Conservation (phyloP, 208 protist species). For the Leishmania guyanensis region DNA sequence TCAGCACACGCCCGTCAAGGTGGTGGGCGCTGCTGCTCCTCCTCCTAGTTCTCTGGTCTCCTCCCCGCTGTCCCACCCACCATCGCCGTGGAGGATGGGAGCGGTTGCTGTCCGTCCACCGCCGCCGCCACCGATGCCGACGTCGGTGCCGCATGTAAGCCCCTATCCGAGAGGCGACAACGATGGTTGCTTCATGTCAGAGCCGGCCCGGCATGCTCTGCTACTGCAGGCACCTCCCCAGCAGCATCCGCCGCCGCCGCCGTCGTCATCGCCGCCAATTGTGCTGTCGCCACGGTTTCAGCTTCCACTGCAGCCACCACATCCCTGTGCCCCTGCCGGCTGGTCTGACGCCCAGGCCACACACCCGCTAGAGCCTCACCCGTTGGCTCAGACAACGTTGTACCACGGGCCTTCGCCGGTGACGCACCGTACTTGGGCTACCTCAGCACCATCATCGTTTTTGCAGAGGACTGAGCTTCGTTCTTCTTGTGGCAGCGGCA, state of each 20-base stretch:
- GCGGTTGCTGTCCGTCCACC: background rate
- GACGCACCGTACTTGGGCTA: background rate
- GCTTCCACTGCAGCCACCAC: background rate
- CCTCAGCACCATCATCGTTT: background rate
- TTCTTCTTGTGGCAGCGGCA: background rate
- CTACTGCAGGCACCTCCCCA: background rate
- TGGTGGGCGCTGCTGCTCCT: background rate
- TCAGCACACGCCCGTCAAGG: conserved; percentile 6
- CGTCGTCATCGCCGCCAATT: background rate
- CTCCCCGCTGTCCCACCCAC: background rate
- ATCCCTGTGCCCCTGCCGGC: background rate
- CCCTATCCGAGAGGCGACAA: background rate
- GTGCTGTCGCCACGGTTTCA: background rate
- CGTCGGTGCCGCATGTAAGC: background rate
- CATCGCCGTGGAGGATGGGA: background rate
- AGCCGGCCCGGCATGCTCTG: background rate
- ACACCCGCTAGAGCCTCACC: background rate
- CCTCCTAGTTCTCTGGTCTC: background rate
- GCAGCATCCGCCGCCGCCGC: background rate
- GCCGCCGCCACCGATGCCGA: background rate
- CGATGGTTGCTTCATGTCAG: background rate
- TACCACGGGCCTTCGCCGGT: background rate
- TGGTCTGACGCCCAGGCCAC: background rate
- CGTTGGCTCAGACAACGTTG: background rate
- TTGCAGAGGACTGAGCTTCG: background rate